Conservation (phyloP, 192 early-diverging fungal species). For the Podochytrium sp. region DNA sequence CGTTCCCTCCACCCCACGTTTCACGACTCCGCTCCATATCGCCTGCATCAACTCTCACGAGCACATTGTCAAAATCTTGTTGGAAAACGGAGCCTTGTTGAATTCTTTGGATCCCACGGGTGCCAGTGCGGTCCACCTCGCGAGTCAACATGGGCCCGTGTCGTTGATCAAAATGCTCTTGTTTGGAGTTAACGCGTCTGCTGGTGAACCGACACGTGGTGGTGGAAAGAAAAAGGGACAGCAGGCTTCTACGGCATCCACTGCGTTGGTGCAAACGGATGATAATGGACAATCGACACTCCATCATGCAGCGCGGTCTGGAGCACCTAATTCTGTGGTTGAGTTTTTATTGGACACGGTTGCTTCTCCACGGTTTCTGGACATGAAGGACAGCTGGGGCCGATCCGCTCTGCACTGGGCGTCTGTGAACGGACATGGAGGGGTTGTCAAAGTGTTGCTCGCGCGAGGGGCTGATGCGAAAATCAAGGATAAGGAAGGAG, state of each 20-base stretch:
- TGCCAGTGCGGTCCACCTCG: slow-evolving; percentile 39
- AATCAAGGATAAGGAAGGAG: slow-evolving; percentile 24
- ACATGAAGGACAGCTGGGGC: slow-evolving; percentile 27
- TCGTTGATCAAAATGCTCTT: slow-evolving; percentile 28
- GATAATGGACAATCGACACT: slow-evolving; percentile 35
- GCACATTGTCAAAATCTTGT: slow-evolving; percentile 5
- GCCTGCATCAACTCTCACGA: slow-evolving; percentile 37
- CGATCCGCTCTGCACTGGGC: slow-evolving; percentile 45
- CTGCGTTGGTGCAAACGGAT: slow-evolving; percentile 21
- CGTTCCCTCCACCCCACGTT: background rate
- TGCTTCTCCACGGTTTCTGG: slow-evolving; percentile 6
- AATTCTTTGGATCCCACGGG: background rate
- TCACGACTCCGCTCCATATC: slow-evolving; percentile 36
- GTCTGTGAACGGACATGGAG: slow-evolving; percentile 44
- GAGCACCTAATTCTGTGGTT: slow-evolving; percentile 35
- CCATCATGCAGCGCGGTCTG: slow-evolving; percentile 41
- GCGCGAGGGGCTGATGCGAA: slow-evolving; percentile 28
- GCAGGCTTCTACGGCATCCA: background rate
- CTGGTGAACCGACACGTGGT: background rate
- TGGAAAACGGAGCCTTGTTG: slow-evolving; percentile 16
- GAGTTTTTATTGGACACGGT: slow-evolving; percentile 1
- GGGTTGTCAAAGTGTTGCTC: slow-evolving; percentile 28
- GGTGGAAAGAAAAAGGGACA: background rate
- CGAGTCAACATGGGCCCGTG: slow-evolving; percentile 25
- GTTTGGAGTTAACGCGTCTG: background rate